phyloP scores from a whole-genome alignment of 441 rosid species.

The Euphorbia corollata region DNA sequence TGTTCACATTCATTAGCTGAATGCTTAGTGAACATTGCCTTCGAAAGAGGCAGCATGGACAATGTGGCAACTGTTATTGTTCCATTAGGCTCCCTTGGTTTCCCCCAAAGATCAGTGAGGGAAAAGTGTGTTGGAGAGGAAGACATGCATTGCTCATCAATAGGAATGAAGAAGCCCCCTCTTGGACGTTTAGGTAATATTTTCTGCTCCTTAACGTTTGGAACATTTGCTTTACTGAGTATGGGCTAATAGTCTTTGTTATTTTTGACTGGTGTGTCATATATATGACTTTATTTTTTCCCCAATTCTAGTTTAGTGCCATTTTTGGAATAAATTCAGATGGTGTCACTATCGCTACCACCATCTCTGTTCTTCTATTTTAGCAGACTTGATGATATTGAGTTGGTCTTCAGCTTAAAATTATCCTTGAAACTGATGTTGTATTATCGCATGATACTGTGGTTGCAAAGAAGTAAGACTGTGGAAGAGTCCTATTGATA shows the following conservation, averaged over 20 bases:
- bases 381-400: neutral
- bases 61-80: slow-evolving; percentile 79
- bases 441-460: neutral
- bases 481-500: neutral
- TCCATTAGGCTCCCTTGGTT: slow-evolving; percentile 46
- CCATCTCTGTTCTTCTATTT: neutral
- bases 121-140: slow-evolving; percentile 34
- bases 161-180: slow-evolving; percentile 29
- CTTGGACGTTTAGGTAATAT: slow-evolving; percentile 46
- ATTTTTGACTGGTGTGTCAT: neutral
- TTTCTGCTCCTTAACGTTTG: slow-evolving; percentile 19
- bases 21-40: slow-evolving; percentile 69
- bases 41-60: slow-evolving; percentile 75
- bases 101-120: slow-evolving; percentile 35
- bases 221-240: neutral
- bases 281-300: neutral
- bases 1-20: slow-evolving; percentile 73
- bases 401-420: neutral
- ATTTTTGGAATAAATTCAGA: neutral
- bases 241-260: neutral
- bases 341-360: neutral
- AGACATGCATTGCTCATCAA: slow-evolving; percentile 30
- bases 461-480: neutral
- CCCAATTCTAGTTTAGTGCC: neutral
- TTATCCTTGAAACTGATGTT: neutral